Percentiles rank a stretch among this genome's conserved stretches.
phyloP scores from a whole-genome alignment of 371 early-diverging fungal species.

The Ordospora pajunii region DNA sequence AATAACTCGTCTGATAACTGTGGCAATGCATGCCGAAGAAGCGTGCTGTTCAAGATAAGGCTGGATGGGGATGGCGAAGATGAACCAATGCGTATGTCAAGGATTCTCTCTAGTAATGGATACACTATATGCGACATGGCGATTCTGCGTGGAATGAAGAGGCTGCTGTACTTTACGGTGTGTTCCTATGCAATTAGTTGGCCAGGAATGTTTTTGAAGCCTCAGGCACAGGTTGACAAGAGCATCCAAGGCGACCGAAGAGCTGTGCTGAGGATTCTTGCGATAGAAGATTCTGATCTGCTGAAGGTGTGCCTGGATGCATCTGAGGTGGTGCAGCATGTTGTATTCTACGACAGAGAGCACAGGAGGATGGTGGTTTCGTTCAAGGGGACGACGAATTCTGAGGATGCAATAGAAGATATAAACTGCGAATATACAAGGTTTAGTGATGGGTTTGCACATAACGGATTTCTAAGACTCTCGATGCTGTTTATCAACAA shows the following conservation, averaged over 20 bases:
- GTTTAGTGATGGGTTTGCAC: slow-evolving; percentile 52
- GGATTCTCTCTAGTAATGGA: neutral
- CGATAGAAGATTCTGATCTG: slow-evolving; percentile 16
- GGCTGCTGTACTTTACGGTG: slow-evolving; percentile 4
- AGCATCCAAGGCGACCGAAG: neutral
- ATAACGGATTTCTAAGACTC: slow-evolving; percentile 55
- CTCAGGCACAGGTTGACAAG: neutral
- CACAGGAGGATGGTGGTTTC: slow-evolving; percentile 37
- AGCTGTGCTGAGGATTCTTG: slow-evolving; percentile 4
- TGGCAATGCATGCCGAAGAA: neutral
- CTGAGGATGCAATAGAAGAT: slow-evolving; percentile 45
- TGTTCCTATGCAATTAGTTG: slow-evolving; percentile 1
- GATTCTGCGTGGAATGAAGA: slow-evolving; percentile 1
- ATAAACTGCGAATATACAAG: slow-evolving; percentile 41
- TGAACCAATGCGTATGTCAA: neutral
- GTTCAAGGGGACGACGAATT: slow-evolving; percentile 47
- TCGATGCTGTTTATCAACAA: slow-evolving; percentile 43
- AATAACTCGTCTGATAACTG: neutral
- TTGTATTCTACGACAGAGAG: slow-evolving; percentile 24
- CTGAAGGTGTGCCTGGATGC: neutral
- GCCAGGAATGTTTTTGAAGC: slow-evolving; percentile 11
- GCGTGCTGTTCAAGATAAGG: neutral
- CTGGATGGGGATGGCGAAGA: neutral
- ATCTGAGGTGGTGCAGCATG: slow-evolving; percentile 17
- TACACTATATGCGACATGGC: neutral